Base-by-base conservation (phyloP, 2,329 filamentous ascomycete genomes). In the Calonectria honghensis region DNA sequence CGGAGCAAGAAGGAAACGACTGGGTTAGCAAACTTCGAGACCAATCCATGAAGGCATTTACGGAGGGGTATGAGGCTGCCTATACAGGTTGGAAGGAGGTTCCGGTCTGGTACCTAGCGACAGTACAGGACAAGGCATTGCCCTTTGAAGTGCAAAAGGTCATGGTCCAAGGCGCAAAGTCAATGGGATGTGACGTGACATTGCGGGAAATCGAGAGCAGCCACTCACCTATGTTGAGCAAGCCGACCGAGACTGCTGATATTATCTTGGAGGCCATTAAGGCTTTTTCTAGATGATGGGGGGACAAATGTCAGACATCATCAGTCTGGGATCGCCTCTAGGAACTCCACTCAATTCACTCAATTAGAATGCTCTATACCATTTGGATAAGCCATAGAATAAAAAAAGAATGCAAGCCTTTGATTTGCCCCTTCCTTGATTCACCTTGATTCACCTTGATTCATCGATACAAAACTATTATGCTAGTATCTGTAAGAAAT, bases 201-300 rank as follows among this genome's bases (percentile, higher is more conserved):
- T 78, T 85, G 32, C 76, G 85, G 6, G 86, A 89, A 81, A 72
- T 90, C 54, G 74, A 79, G 50, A 87, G 83, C n/a, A 86, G 88
- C 27, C 88, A 90, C 80, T 89, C 87, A 14, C 87, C 88, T 0
- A 88, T 90, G 80, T 72, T 90, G 77, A 90, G 88, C 78, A 81
- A 79, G 75, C 86, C 88, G 0, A 79, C 83, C 3, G 85, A 86
- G 71, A 86, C 86, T 1, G 85, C 80, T 1, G 76, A 75, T 3
- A 79, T 88, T 59, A 76, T 90, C 4, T 31, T 78, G 0, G 76
- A 84, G 31, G 82, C 81, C 3, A 68, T 76, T 10, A n/a, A 63
- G 18, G 67, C 74, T 0, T 82, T 83, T 50, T 70, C 65, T 1
- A 5, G 6, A 20, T 70, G 20, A 71, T n/a, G 31, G 2, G 2